phyloP scores from a whole-genome alignment of 495 filamentous ascomycete genomes.

The Niebla homalea region DNA sequence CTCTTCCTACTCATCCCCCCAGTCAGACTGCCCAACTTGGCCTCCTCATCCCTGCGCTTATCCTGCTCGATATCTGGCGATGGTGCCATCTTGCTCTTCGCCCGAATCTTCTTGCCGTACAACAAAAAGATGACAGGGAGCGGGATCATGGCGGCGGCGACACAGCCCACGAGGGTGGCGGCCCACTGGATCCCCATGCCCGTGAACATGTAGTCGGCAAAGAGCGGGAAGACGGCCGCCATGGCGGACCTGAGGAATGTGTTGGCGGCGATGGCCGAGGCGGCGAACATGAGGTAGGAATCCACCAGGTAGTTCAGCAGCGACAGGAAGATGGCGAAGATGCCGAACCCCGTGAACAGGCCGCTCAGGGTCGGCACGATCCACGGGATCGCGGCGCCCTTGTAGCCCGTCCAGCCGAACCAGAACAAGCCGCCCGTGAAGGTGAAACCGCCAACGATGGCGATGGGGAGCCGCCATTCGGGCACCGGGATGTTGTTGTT shows the following conservation, averaged over 20 bases:
- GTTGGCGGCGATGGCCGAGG: constrained; percentile 54
- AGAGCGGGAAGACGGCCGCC: constrained; percentile 41
- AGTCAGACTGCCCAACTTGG: too few species aligned
- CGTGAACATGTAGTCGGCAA: constrained; percentile 22
- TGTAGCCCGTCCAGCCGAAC: constrained; percentile 46
- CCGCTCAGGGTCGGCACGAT: constrained; percentile 35
- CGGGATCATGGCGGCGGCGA: constrained; percentile 22
- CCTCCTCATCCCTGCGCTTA: neutral
- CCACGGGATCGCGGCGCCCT: constrained; percentile 28
- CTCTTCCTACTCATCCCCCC: too few species aligned
- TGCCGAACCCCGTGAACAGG: constrained; percentile 37
- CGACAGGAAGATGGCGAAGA: constrained; percentile 45
- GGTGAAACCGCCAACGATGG: constrained; percentile 42
- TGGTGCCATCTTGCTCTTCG: constrained; percentile 26
- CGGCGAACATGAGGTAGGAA: constrained; percentile 44
- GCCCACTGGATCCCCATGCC: constrained; percentile 25
- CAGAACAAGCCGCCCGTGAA: constrained; percentile 49
- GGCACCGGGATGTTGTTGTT: constrained; percentile 40
- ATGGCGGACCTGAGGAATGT: constrained; percentile 50
- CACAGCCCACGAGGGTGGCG: constrained; percentile 25
- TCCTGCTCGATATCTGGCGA: neutral
- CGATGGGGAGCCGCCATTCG: constrained; percentile 44
- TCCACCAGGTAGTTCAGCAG: constrained; percentile 53
- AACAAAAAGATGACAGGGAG: constrained; percentile 19
- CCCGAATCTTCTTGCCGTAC: constrained; percentile 25